Evolutionary conservation across 805 yeast species (phyloP), one percentile per base, ranked within the genome.

Genomic region (Metschnikowia vanudenii): DNA sequence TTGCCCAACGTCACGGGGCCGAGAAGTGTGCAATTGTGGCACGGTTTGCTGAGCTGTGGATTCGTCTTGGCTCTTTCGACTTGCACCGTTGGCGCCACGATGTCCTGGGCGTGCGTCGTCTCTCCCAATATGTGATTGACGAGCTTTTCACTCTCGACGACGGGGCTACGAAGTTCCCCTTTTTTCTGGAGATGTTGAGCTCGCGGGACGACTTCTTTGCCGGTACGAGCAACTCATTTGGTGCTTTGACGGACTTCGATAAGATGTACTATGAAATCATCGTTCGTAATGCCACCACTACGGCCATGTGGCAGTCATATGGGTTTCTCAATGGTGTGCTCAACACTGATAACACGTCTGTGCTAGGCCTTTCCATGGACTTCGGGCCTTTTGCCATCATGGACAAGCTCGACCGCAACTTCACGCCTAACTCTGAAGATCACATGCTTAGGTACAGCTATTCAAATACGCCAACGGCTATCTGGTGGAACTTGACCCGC

Each of bases 291-390:
- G 96, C 97, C 0, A 64, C 69, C 40, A 77, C 86, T 14, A 84
- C 87, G 1, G 96, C 96, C 2, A 73, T 78, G 53, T 88, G 96
- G 88, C 97, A 92, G 61, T 78, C 85, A 0, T 92, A 90, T 65
- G 98, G 97, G 2, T 91, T 92, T 58, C 64, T 91, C 55, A 94
- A 92, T 59, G 99, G 99, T 12, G 98, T 94, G 4, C 70, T 94
- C 46, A 92, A 92, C 63, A 91, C 98, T 0, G 99, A 92, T 61
- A 92, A 92, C 61, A 88, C 97, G 1, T 88, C 96, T 0, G 75
- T 92, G n/a, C 59, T 85, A 37, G 99, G 99, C 0, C 69, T 90
- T 10, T 80, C 96, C 0, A 79, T 94, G 65, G 99, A 92, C 65
- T 94, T 85, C 64, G 99, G 98, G 2, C 98, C 99, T 0, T 94